Conservation (phyloP, 129 eudicot genomes). For the Tagetes patula region DNA sequence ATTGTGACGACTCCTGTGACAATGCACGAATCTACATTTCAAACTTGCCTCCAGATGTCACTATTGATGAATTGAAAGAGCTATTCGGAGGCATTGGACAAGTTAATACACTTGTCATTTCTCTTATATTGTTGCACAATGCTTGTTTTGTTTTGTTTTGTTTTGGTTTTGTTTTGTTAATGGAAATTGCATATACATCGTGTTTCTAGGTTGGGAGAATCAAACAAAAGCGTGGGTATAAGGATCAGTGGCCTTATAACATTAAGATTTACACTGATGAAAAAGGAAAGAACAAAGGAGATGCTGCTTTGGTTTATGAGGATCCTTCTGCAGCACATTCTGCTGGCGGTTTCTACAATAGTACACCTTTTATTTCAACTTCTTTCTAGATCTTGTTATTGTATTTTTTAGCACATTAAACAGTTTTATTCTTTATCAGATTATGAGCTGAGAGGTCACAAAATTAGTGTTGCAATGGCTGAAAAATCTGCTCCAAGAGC, state of each 20-base stretch:
- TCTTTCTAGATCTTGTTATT: not conserved
- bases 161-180: not conserved
- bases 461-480: conserved; percentile 89
- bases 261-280: conserved; percentile 92
- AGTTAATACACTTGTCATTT: conserved; percentile 39
- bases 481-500: conserved; percentile 90
- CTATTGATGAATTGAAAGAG: conserved; percentile 74
- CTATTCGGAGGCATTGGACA: conserved; percentile 96
- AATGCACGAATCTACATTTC: conserved; percentile 91
- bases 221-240: conserved; percentile 92
- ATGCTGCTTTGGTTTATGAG: conserved; percentile 83
- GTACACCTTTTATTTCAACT: conserved; percentile 33
- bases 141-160: not conserved
- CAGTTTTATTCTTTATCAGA: conserved; percentile 35
- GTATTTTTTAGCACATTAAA: not conserved
- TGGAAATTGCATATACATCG: not conserved
- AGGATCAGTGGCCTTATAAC: conserved; percentile 99
- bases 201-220: conserved; percentile 74
- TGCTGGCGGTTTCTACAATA: conserved; percentile 84
- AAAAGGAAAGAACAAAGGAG: conserved; percentile 85
- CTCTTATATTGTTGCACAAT: not conserved
- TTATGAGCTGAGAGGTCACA: conserved; percentile 77
- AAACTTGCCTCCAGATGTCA: conserved; percentile 88
- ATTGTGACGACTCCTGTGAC: conserved; percentile 79
- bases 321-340: conserved; percentile 98